Conservation (phyloP, 495 filamentous ascomycete species). For the Staphylotrichum longicolle region DNA sequence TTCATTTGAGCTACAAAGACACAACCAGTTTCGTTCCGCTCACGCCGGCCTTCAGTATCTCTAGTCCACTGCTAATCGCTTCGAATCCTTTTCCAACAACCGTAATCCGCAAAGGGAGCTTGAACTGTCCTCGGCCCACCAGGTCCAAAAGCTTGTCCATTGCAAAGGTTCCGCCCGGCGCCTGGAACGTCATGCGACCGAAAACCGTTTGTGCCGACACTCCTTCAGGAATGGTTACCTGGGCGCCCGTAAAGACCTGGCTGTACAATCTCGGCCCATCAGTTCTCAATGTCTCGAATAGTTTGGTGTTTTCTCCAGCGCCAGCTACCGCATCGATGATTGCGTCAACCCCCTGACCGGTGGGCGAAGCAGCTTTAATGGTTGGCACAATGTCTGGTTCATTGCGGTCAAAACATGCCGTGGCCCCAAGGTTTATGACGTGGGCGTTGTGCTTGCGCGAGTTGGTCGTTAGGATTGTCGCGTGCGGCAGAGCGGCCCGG, state of each 20-base stretch:
- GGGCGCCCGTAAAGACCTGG: constrained; percentile 35
- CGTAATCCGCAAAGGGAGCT: constrained; percentile 30
- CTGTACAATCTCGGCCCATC: constrained; percentile 39
- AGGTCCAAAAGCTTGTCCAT: constrained; percentile 29
- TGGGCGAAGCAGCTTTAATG: constrained; percentile 34
- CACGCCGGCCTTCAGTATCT: constrained; percentile 32
- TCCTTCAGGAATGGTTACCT: constrained; percentile 26
- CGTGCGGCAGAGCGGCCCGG: constrained; percentile 35
- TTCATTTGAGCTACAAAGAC: constrained; percentile 19
- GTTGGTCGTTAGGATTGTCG: constrained; percentile 42
- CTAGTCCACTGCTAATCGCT: constrained; percentile 32
- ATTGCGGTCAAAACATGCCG: constrained; percentile 33
- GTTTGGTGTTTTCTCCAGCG: constrained; percentile 17
- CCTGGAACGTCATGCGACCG: constrained; percentile 28
- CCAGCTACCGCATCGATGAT: constrained; percentile 39
- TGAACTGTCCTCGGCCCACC: constrained; percentile 27
- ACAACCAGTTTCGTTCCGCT: constrained; percentile 43
- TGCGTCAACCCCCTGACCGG: constrained; percentile 39
- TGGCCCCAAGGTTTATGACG: constrained; percentile 36
- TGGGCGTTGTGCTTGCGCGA: constrained; percentile 35
- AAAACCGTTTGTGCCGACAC: constrained; percentile 28
- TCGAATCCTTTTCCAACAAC: constrained; percentile 38
- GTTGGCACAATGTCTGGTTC: constrained; percentile 21
- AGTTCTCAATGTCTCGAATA: constrained; percentile 24
- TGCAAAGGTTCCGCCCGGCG: constrained; percentile 8